These are phyloP conservation scores for Phanerodontia chrysosporium DNA, from an alignment of 768 basidiomycete genomes.

Conservation along the genomic window DNA sequence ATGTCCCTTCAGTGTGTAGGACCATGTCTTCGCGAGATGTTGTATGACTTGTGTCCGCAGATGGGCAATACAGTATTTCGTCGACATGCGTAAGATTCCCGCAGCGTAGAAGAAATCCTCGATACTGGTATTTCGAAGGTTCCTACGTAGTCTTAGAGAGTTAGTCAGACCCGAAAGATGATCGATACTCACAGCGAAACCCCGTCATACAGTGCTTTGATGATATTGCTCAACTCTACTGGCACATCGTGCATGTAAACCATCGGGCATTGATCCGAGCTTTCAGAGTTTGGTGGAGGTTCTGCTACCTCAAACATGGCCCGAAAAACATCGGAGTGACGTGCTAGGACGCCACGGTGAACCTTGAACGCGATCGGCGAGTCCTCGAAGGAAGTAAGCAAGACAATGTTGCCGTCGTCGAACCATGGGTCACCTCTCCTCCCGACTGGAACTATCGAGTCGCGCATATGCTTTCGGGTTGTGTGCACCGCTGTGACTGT, in stretches of 20 bases:
- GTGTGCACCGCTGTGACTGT: background rate
- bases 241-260: constrained; percentile 51
- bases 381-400: constrained; percentile 36
- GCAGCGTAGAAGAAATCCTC: constrained; percentile 56
- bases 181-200: constrained; percentile 40
- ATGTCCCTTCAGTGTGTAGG: constrained; percentile 49
- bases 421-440: constrained; percentile 47
- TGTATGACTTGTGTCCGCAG: constrained; percentile 50
- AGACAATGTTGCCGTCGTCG: constrained; percentile 56
- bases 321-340: constrained; percentile 55
- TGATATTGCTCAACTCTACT: constrained; percentile 43
- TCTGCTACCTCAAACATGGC: constrained; percentile 52
- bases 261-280: constrained; percentile 44
- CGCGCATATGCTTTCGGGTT: background rate
- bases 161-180: background rate
- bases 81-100: constrained; percentile 53
- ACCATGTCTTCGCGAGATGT: constrained; percentile 47
- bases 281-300: constrained; percentile 26
- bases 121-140: constrained; percentile 34
- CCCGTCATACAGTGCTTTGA: constrained; percentile 50
- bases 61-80: constrained; percentile 54
- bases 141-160: constrained; percentile 10
- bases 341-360: constrained; percentile 40
- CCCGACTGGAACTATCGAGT: background rate
- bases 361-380: constrained; percentile 43